phyloP scores from a whole-genome alignment of 2,329 filamentous ascomycete genomes.

The Alternaria rosae region DNA sequence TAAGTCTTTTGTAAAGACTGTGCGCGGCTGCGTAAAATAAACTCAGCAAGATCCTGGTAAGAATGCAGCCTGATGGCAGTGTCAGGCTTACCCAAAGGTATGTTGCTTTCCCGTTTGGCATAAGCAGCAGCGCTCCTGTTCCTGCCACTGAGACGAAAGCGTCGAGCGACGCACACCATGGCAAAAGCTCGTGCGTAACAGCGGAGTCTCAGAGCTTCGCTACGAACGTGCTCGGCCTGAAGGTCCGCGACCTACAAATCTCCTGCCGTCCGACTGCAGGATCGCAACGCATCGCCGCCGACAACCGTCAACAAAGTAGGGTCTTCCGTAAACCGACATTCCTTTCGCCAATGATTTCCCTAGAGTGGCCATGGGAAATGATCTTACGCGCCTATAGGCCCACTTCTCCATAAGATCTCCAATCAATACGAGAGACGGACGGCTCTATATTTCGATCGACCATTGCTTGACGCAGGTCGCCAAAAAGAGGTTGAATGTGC shows the following conservation, averaged over 20 bases:
- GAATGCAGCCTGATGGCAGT: neutral
- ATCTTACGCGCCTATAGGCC: conserved; percentile 5
- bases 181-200: neutral
- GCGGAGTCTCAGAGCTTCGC: neutral
- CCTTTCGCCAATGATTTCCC: conserved; percentile 1
- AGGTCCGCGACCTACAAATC: neutral
- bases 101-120: neutral
- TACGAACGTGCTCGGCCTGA: neutral
- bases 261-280: conserved; percentile 14
- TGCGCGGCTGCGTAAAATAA: neutral
- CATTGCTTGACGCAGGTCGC: conserved; percentile 11
- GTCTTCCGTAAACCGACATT: conserved; percentile 4
- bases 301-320: conserved; percentile 1
- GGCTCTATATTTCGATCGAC: conserved; percentile 17
- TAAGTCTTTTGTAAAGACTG: neutral
- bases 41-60: neutral
- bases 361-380: neutral
- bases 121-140: neutral
- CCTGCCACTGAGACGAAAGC: neutral
- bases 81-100: neutral
- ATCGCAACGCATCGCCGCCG: conserved; percentile 10
- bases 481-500: conserved; percentile 4
- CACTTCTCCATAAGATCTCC: neutral
- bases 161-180: neutral
- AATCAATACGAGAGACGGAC: conserved; percentile 3